Evolutionary conservation across 2,329 filamentous ascomycete species (phyloP).

Genomic region (Penicillium polonicum): DNA sequence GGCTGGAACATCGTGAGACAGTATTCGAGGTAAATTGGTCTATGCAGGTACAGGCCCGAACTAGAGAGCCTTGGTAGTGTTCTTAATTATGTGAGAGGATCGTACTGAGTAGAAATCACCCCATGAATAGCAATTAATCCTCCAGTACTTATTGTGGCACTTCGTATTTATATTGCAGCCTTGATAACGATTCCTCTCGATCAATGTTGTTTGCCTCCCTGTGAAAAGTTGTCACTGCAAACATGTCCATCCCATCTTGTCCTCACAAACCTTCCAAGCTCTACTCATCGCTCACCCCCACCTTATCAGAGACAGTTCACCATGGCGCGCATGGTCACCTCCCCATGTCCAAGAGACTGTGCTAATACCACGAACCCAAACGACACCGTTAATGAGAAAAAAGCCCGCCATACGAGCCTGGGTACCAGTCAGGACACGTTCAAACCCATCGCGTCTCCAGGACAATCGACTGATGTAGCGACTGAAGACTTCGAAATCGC

Average conservation of each 20-base stretch:
- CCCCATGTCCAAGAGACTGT: background rate
- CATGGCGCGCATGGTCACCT: constrained; percentile 1
- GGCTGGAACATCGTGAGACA: background rate
- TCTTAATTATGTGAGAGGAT: background rate
- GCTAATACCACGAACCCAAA: background rate
- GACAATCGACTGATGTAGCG: background rate
- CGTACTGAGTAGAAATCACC: background rate
- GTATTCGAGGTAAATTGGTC: background rate
- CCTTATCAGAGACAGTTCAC: background rate
- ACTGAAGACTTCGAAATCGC: constrained; percentile 53
- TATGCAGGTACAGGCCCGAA: too few species aligned
- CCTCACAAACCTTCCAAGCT: background rate
- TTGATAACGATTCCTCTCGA: background rate
- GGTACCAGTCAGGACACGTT: constrained; percentile 29
- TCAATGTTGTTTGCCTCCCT: background rate
- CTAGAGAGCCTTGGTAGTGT: background rate
- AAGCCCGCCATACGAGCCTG: constrained; percentile 15
- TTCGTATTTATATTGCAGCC: too few species aligned
- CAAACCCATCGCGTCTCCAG: constrained; percentile 33
- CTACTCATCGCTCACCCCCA: background rate
- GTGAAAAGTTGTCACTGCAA: too few species aligned
- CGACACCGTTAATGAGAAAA: background rate
- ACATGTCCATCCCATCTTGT: background rate
- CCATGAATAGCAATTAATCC: background rate
- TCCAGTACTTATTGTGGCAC: background rate